These are phyloP conservation scores for Simplicillium sp. DNA, from an alignment of 2,329 filamentous ascomycete genomes.

Conservation along the genomic window DNA sequence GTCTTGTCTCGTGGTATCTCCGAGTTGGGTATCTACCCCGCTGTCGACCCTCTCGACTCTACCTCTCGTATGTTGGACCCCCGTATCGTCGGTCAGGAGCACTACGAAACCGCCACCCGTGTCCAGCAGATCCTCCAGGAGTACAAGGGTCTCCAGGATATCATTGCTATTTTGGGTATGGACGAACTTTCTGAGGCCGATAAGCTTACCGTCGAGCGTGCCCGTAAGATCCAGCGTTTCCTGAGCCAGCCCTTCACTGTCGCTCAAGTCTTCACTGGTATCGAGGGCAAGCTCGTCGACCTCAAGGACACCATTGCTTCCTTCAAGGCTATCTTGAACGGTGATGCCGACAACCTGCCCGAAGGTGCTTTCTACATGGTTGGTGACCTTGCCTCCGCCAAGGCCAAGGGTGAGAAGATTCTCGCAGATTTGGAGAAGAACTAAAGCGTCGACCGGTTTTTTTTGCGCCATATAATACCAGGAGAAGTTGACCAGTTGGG, in stretches of 20 bases:
- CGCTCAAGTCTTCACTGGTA: conserved; percentile 73
- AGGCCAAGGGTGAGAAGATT: conserved; percentile 99
- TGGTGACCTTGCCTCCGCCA: conserved; percentile 86
- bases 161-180: conserved; percentile 99
- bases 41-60: conserved; percentile 98
- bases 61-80: conserved; percentile 99
- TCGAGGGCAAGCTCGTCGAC: conserved; percentile 94
- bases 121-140: conserved; percentile 99
- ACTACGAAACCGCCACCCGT: conserved; percentile 89
- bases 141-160: conserved; percentile 99
- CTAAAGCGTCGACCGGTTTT: conserved; percentile 24
- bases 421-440: conserved; percentile 79
- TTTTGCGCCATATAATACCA: conserved; percentile 23
- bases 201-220: conserved; percentile 99
- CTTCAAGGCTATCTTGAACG: conserved; percentile 94
- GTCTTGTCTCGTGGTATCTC: conserved; percentile 99
- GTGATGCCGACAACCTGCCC: conserved; percentile 91
- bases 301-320: conserved; percentile 96
- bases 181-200: conserved; percentile 98
- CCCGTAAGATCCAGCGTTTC: conserved; percentile 99
- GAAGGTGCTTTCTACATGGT: conserved; percentile 98
- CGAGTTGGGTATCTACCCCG: conserved; percentile 99
- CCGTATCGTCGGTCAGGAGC: conserved; percentile 94
- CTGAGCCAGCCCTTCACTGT: conserved; percentile 98
- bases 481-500: conserved; percentile 22